Base-by-base conservation (phyloP, 2,329 filamentous ascomycete genomes). In the Arthrinium phaeospermum region DNA sequence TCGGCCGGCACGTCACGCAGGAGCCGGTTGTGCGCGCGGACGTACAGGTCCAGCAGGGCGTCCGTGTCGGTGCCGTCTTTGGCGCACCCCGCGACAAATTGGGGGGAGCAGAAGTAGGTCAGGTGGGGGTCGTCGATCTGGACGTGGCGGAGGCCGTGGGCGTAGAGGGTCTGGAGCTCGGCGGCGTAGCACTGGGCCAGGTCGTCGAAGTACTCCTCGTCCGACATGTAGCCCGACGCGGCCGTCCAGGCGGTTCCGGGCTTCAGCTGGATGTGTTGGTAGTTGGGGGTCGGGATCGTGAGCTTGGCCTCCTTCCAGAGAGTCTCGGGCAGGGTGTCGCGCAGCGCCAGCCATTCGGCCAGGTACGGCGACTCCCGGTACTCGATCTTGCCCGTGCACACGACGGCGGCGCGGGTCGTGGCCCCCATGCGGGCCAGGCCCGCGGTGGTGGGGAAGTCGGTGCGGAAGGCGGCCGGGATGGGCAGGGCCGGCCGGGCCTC, bases 181-280 rank as follows among this genome's bases (percentile, higher is more conserved):
- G 81, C 81, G 71, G 85, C 85, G 75, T 88, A 89, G 30, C 87
- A 88, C 71, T 82, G 83, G 69, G 87, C 86, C 51, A 90, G 85
- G 73, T 90, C 88, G 19, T 79, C 81, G 70, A 89, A 88, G 75
- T 89, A 89, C 75, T 87, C 85, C 71, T 85, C 81, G 47, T 89
- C 86, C 24, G 83, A 84, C 22, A 78, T 75, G 74, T 90, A 89
- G 49, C 86, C 85, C 1, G 85, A 83, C 71, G 84, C 84, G 6
- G 72, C 41, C 1, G 77, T 79, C 74, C 86, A 90, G 37, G 87
- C 87, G 70, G 82, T 81, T 69, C 87, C 86, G 72, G 86, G 84
- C 76, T 84, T 86, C 75, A 89, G 88, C 49, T 91, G 86, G 78
- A 92, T 85, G 78, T 92, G 91, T 78, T 92, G 92, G 86, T 90